Evolutionary conservation across 176 grass and related monocot genomes (phyloP).

Genomic region (maize (Zea mays)): DNA sequence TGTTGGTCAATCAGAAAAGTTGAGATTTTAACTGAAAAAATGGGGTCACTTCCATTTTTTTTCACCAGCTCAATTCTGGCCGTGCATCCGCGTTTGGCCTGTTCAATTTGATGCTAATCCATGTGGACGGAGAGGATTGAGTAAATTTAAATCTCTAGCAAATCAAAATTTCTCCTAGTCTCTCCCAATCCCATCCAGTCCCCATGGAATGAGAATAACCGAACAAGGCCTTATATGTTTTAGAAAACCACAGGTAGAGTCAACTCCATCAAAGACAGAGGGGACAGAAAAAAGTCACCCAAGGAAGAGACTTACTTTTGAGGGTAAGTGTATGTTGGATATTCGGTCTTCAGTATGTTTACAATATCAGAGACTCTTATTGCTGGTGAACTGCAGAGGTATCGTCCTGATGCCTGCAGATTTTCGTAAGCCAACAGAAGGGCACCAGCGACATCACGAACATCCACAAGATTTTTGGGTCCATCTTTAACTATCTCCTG

Average conservation of each 20-base stretch:
- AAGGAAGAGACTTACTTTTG: conserved; percentile 25
- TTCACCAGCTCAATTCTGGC: neutral
- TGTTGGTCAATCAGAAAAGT: neutral
- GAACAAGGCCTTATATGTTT: neutral
- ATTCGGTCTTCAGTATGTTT: conserved; percentile 8
- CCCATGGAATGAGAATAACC: too few relatives aligned
- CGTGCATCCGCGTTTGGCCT: too few relatives aligned
- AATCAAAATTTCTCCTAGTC: too few relatives aligned
- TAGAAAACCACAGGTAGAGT: neutral
- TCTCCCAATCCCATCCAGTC: too few relatives aligned
- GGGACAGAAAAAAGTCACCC: neutral
- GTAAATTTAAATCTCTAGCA: too few relatives aligned
- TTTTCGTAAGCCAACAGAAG: conserved; percentile 39
- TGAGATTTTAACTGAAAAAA: neutral
- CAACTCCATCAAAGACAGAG: neutral
- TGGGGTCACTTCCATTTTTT: neutral
- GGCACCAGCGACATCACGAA: conserved; percentile 40
- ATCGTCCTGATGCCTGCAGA: conserved; percentile 30
- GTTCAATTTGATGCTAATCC: too few relatives aligned
- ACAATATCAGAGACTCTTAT: conserved; percentile 29
- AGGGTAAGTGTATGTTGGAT: conserved; percentile 31
- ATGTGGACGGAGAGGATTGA: too few relatives aligned
- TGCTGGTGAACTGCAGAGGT: conserved; percentile 36
- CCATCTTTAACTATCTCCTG: neutral
- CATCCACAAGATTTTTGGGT: conserved; percentile 33